Evolutionary conservation across 495 filamentous ascomycete species (phyloP).

Genomic region (Xylaria curta): DNA sequence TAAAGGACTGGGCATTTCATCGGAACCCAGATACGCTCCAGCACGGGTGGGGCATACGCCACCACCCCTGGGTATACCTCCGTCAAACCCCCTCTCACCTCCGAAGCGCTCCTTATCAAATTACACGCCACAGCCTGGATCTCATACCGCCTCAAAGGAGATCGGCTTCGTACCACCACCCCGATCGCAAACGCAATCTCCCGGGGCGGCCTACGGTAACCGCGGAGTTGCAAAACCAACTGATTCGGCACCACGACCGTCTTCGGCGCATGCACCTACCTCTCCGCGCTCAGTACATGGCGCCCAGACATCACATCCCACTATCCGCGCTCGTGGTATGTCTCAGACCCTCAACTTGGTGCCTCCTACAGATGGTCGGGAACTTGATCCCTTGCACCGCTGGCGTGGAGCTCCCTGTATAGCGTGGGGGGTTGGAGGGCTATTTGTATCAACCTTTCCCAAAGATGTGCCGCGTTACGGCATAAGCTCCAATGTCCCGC

Average conservation of each 20-base stretch:
- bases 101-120: conserved; percentile 59
- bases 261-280: conserved; percentile 66
- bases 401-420: conserved; percentile 92
- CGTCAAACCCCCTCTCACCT: conserved; percentile 54
- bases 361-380: conserved; percentile 78
- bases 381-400: conserved; percentile 77
- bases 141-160: conserved; percentile 40
- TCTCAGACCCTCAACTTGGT: conserved; percentile 53
- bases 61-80: conserved; percentile 46
- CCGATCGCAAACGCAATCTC: conserved; percentile 87
- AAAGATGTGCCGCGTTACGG: conserved; percentile 86
- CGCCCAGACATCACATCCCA: conserved; percentile 31
- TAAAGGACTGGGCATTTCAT: conserved; percentile 31
- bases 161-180: conserved; percentile 62
- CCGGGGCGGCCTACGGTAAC: conserved; percentile 63
- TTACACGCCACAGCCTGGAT: conserved; percentile 48
- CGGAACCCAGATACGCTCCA: conserved; percentile 42
- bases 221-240: conserved; percentile 49
- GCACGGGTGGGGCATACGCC: conserved; percentile 48
- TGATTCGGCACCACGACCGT: conserved; percentile 69
- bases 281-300: conserved; percentile 52
- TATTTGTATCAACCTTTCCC: conserved; percentile 83
- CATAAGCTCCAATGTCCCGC: conserved; percentile 70
- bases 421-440: conserved; percentile 86
- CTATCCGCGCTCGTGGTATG: conserved; percentile 44